Evolutionary conservation across 2,329 filamentous ascomycete species (phyloP), one percentile per base, ranked within the genome.

Genomic region (Fusarium sulawesiense): DNA sequence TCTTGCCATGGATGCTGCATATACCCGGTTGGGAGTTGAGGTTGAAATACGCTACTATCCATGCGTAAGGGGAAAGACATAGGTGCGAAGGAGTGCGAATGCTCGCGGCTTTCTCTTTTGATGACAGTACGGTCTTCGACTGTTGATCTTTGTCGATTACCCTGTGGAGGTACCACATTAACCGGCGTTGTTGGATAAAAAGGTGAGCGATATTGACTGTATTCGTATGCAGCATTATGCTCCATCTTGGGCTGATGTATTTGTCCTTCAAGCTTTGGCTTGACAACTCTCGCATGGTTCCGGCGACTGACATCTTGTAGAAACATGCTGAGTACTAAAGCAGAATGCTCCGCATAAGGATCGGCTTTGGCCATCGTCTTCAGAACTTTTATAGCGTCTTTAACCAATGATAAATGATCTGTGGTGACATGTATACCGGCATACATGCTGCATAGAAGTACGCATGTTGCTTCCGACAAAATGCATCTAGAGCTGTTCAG

Each of bases 361-460:
- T 88, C 86, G 3, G 76, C 78, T 29, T 80, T 72, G 10, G 84
- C 81, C 69, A 85, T 87, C 70, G 84, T 85, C 5, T 78, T 75
- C 75, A 88, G 80, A 45, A 88, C 83, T 3, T 76, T 71, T n/a
- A 87, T 81, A 10, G 84, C 81, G 34, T 82, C 80, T 0, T 71
- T 65, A 44, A 85, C 81, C 2, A 79, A 80, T n/a, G 71, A 72
- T 1, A 73, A 76, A 32, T 84, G 84, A 9, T 78, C 77, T 0
- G 80, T 75, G 21, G 85, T 84, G 30, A 79, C 75, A 70, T 84
- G 86, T 20, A 89, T 76, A 2, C 77, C 80, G 6, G 83, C 83
- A 71, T 88, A 88, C 62, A 88, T 85, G 72, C 89, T 89, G 69
- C 85, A 86, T 46, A 88, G 76, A 6, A 88, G 79, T 32, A 89